phyloP scores from a whole-genome alignment of 2,329 filamentous ascomycete species.

The Graphilbum ipis-grandicollis region DNA sequence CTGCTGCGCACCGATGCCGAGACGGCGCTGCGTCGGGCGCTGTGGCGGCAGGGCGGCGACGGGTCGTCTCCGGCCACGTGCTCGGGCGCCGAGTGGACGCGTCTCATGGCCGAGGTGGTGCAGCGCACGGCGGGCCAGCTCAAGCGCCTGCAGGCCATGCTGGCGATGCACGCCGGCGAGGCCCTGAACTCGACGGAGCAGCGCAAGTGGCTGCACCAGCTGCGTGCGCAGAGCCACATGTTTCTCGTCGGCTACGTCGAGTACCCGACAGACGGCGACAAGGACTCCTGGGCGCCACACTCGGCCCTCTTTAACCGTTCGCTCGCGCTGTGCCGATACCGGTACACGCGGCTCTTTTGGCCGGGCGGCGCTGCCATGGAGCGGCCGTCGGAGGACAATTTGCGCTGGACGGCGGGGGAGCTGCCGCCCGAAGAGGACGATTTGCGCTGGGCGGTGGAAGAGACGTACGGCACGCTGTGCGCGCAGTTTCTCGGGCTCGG shows the following conservation, averaged over 20 bases:
- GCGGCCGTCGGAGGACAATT: too few species aligned
- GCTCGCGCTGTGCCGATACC: conserved; percentile 22
- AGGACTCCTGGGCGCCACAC: conserved; percentile 14
- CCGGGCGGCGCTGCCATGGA: too few species aligned
- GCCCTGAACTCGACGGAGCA: conserved; percentile 12
- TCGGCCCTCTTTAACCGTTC: conserved; percentile 19
- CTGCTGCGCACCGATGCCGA: conserved; percentile 17
- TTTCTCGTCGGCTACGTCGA: conserved; percentile 26
- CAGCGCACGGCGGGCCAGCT: conserved; percentile 18
- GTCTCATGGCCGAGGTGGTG: conserved; percentile 23
- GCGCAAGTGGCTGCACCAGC: conserved; percentile 14
- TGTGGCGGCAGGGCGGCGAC: conserved; percentile 5
- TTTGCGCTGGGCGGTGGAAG: conserved; percentile 21
- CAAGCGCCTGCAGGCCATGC: conserved; percentile 14
- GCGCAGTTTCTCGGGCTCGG: conserved; percentile 22
- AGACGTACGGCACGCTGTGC: conserved; percentile 23
- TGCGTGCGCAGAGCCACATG: conserved; percentile 22
- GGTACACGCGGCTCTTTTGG: conserved; percentile 22
- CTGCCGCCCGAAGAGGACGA: conserved; percentile 18
- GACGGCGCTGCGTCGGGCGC: conserved; percentile 13
- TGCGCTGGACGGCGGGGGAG: conserved; percentile 12
- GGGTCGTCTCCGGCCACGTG: conserved; percentile 11
- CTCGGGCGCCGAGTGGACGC: conserved; percentile 25
- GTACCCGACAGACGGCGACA: conserved; percentile 17
- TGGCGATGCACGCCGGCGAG: conserved; percentile 7